Conservation (phyloP, 805 yeast species). For the Metschnikowia santaceciliae region DNA sequence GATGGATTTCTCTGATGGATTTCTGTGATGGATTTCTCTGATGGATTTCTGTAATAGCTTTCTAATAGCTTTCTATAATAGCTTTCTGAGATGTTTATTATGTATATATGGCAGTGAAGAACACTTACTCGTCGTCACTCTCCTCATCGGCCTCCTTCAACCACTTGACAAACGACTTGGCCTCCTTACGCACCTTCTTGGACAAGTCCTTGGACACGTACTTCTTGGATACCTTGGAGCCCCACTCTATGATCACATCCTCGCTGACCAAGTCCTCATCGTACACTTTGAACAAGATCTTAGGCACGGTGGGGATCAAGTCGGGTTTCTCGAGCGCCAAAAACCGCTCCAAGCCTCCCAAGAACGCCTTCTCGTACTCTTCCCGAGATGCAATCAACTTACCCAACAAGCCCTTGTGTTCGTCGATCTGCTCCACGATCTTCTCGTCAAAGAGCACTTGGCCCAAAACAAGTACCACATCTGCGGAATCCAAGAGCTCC, state of each 20-base stretch:
- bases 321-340: constrained; percentile 74
- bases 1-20: accelerated
- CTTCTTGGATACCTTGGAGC: constrained; percentile 86
- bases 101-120: no score
- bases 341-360: constrained; percentile 95
- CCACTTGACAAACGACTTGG: constrained; percentile 95
- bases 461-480: constrained; percentile 86
- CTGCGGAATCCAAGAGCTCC: constrained; percentile 65
- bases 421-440: constrained; percentile 64
- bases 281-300: constrained; percentile 75
- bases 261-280: constrained; percentile 82
- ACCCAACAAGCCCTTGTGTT: constrained; percentile 77
- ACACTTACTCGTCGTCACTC: constrained; percentile 54
- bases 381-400: constrained; percentile 62
- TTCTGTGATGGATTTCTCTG: no score
- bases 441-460: constrained; percentile 82
- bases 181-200: constrained; percentile 93
- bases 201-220: constrained; percentile 88
- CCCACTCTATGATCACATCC: constrained; percentile 79
- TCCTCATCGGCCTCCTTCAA: constrained; percentile 89
- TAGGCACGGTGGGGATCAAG: constrained; percentile 70
- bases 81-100: no score
- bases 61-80: no score
- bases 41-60: no score
- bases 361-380: constrained; percentile 78